phyloP scores from a whole-genome alignment of 83 land plant genomes.

The Picea engelmannii region DNA sequence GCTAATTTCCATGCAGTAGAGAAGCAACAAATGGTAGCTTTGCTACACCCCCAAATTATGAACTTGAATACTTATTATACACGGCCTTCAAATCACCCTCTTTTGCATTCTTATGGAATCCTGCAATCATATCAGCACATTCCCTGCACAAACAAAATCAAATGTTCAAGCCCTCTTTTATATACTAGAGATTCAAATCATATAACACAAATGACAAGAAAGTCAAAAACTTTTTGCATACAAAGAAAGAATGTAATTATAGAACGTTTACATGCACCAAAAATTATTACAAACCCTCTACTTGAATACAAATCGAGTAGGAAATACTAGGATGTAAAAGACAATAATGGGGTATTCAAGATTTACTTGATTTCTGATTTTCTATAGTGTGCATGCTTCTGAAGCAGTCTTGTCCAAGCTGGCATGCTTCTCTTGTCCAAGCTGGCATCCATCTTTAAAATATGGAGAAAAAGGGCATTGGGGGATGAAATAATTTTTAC shows the following conservation, averaged over 20 bases:
- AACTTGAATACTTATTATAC: constrained; percentile 49
- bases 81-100: constrained; percentile 39
- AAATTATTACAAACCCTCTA: background rate
- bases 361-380: constrained; percentile 54
- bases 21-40: background rate
- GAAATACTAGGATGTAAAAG: background rate
- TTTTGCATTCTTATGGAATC: constrained; percentile 49
- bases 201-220: background rate
- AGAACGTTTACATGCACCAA: background rate
- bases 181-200: background rate
- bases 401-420: constrained; percentile 55
- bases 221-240: background rate
- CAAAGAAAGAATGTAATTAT: background rate
- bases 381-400: constrained; percentile 54
- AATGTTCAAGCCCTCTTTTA: background rate
- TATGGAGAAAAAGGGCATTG: too few species aligned
- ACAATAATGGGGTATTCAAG: background rate
- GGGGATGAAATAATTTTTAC: too few species aligned
- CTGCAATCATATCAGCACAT: constrained; percentile 55
- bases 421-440: too few species aligned
- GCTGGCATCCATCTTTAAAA: too few species aligned
- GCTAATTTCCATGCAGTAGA: too few species aligned
- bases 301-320: background rate
- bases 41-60: constrained; percentile 46
- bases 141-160: constrained; percentile 31